Evolutionary conservation across 2,329 filamentous ascomycete species (phyloP).

Genomic region (Penicillium sp.): DNA sequence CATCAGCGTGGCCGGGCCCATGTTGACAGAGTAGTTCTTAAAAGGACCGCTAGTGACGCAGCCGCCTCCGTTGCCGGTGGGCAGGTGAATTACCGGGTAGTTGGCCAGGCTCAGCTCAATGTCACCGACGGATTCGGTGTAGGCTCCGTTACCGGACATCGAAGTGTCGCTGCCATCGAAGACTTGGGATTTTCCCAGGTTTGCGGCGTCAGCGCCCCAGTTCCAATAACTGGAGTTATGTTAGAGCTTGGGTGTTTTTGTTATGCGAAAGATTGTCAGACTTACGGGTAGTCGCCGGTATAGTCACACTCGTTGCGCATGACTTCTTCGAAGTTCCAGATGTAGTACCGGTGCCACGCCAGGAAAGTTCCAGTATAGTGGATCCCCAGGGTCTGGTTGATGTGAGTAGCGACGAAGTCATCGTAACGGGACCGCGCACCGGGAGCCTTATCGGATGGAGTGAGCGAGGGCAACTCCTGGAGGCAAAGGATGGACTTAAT

Average conservation of each 20-base stretch:
- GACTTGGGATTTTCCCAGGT: conserved; percentile 46
- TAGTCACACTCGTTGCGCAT: conserved; percentile 42
- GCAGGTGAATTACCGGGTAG: conserved; percentile 44
- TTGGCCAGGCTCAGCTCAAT: conserved; percentile 18
- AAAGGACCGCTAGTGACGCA: conserved; percentile 39
- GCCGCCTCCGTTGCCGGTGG: conserved; percentile 40
- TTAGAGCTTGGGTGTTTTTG: background rate
- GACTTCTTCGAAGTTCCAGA: conserved; percentile 33
- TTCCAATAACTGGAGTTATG: conserved; percentile 44
- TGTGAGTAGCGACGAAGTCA: conserved; percentile 53
- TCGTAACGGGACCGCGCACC: conserved; percentile 52
- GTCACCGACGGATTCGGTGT: conserved; percentile 27
- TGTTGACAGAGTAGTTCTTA: conserved; percentile 35
- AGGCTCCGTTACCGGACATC: conserved; percentile 48
- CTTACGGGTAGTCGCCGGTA: conserved; percentile 34
- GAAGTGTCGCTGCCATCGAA: conserved; percentile 53
- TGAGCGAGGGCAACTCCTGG: conserved; percentile 39
- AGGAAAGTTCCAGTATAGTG: conserved; percentile 40
- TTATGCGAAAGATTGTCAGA: background rate
- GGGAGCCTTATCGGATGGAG: conserved; percentile 36
- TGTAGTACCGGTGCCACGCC: conserved; percentile 40
- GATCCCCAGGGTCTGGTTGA: conserved; percentile 49
- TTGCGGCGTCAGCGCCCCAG: conserved; percentile 43
- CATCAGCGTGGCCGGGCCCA: conserved; percentile 26
- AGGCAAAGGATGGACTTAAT: conserved; percentile 50